Percentiles rank a stretch among this genome's conserved stretches.
These are phyloP conservation scores for Schizosaccharomyces octosporus DNA, from an alignment of 805 yeast species.

Conservation along the genomic window DNA sequence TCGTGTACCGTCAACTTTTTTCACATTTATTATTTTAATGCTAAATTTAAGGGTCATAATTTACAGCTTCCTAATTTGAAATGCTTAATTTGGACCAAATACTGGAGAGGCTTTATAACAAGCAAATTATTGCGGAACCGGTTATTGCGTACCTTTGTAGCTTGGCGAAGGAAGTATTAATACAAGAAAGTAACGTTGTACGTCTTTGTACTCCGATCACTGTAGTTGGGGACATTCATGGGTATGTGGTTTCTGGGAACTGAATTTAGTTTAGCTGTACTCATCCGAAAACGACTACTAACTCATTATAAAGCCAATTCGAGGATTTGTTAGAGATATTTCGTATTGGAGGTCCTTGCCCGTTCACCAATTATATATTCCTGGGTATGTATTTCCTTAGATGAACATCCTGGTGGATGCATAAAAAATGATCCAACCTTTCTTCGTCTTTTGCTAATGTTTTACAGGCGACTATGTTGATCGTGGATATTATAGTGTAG, in stretches of 20 bases:
- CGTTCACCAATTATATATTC: constrained; percentile 48
- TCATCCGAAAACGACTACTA: neutral
- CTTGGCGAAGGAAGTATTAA: constrained; percentile 57
- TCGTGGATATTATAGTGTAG: constrained; percentile 81
- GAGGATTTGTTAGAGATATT: constrained; percentile 72
- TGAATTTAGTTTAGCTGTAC: neutral
- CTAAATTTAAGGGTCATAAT: no score
- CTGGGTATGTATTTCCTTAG: constrained; percentile 14
- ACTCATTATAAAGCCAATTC: constrained; percentile 50
- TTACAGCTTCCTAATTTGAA: neutral
- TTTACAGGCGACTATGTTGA: constrained; percentile 80
- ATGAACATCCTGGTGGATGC: constrained; percentile 48
- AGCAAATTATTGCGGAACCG: constrained; percentile 44
- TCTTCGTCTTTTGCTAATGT: constrained; percentile 62
- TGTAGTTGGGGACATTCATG: constrained; percentile 56
- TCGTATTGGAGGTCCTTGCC: constrained; percentile 66
- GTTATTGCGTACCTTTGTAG: constrained; percentile 43
- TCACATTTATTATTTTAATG: no score
- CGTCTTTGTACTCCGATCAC: constrained; percentile 90
- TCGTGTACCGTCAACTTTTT: no score
- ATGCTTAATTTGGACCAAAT: constrained; percentile 37
- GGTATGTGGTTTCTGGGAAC: neutral
- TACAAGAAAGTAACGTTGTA: constrained; percentile 79
- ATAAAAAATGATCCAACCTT: constrained; percentile 80
- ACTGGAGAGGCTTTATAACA: constrained; percentile 35